Evolutionary conservation across 164 flowering plant genomes (phyloP).

Genomic region (grape (Vitis vinifera)): ASM3070453v1 NC_081818.1:1238001-1238500

Average conservation of each 20-base stretch:
- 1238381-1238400: constrained; percentile 96
- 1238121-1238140: not conserved
- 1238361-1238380: not conserved
- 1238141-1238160: not conserved
- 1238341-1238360: not conserved
- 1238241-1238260: constrained; percentile 63
- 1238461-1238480: constrained; percentile 80
- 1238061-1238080: not conserved
- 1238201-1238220: constrained; percentile 70
- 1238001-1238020: too few species aligned
- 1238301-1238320: not conserved
- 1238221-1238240: constrained; percentile 68
- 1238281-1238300: constrained; percentile 25
- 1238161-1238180: constrained; percentile 34
- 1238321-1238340: not conserved
- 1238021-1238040: too few species aligned
- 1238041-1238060: too few species aligned
- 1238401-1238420: constrained; percentile 56
- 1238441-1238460: constrained; percentile 89
- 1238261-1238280: constrained; percentile 85
- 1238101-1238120: not conserved
- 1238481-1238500: not conserved
- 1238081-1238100: constrained; percentile 5
- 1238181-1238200: constrained; percentile 48
- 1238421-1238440: constrained; percentile 69